These are phyloP conservation scores for Amphicarpaea edgeworthii DNA, from an alignment of 306 rosid species.

Conservation along the genomic window DNA sequence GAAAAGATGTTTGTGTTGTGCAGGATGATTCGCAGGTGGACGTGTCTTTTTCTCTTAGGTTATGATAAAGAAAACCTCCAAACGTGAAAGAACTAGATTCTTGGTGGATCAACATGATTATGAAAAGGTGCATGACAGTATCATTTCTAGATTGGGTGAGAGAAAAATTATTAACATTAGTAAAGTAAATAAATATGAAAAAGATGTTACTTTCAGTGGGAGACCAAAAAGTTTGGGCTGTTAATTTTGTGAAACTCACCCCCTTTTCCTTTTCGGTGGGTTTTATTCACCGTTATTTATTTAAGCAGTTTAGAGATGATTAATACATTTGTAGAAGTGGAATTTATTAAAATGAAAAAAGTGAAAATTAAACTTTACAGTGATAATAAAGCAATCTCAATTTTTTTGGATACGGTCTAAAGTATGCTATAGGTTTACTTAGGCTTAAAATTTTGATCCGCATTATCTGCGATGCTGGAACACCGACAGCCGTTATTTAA, in stretches of 20 bases:
- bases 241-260: not conserved
- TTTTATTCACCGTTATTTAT: not conserved
- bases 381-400: conserved; percentile 13
- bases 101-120: conserved; percentile 33
- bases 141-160: conserved; percentile 25
- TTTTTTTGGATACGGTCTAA: conserved; percentile 27
- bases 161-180: conserved; percentile 10
- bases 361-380: not conserved
- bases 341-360: not conserved
- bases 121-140: conserved; percentile 42
- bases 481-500: not conserved
- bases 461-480: not conserved
- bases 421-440: not conserved
- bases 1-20: conserved; percentile 47
- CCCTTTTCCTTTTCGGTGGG: not conserved
- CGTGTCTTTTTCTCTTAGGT: conserved; percentile 39
- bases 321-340: not conserved
- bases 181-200: conserved; percentile 20
- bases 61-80: conserved; percentile 20
- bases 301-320: not conserved
- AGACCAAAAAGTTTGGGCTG: not conserved
- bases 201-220: conserved; percentile 12
- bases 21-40: conserved; percentile 22
- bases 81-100: conserved; percentile 44
- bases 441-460: not conserved